A percentile compares a stretch with the other conserved stretches of the same genome.
These are phyloP conservation scores for Lachancea lanzarotensis DNA, from an alignment of 805 yeast species.

Conservation along the genomic window DNA sequence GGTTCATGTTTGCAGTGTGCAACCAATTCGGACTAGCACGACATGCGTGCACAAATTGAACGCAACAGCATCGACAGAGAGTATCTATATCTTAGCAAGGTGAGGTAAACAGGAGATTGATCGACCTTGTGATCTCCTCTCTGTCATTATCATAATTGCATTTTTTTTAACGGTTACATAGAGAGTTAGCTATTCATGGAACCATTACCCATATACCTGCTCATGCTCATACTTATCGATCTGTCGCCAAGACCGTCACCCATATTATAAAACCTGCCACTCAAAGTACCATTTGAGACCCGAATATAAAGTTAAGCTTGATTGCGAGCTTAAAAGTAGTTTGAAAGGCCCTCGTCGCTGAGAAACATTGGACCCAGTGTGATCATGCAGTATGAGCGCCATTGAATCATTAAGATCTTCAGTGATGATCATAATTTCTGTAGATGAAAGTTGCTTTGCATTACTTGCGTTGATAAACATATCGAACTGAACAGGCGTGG, in stretches of 20 bases:
- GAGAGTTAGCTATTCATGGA: not conserved
- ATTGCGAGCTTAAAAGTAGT: not conserved
- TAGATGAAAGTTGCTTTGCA: not conserved
- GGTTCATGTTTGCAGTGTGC: conserved; percentile 30
- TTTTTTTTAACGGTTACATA: conserved; percentile 2
- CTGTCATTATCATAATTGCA: conserved; percentile 2
- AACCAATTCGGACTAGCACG: conserved; percentile 21
- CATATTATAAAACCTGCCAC: conserved; percentile 1
- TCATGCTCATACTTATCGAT: no score
- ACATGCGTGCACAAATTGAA: conserved; percentile 20
- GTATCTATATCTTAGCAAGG: not conserved
- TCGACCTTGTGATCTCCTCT: not conserved
- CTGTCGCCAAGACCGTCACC: no score
- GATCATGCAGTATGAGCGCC: conserved; percentile 1
- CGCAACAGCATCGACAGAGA: not conserved
- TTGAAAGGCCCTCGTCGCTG: not conserved
- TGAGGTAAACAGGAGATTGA: not conserved
- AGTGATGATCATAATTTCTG: conserved; percentile 3
- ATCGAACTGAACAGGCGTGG: not conserved
- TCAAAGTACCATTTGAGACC: conserved; percentile 7
- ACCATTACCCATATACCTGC: not conserved
- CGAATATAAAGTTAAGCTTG: conserved; percentile 3
- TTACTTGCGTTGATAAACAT: not conserved
- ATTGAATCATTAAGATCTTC: not conserved
- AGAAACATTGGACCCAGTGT: no score